Base-by-base conservation (phyloP, 805 yeast genomes). In the Candida adriatica region DNA sequence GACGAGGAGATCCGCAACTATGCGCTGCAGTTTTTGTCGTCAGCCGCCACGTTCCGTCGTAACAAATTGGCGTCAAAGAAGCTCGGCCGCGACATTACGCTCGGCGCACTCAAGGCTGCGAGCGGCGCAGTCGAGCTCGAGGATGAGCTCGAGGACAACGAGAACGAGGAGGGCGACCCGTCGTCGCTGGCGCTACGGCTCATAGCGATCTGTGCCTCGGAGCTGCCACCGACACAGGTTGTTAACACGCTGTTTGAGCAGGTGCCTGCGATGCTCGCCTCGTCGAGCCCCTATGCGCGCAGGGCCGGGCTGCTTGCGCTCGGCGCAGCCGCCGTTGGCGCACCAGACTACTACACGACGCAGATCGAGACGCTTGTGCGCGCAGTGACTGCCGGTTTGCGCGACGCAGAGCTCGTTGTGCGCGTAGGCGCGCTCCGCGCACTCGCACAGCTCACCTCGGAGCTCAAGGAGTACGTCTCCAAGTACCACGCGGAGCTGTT, bases 161-260 rank as follows among this genome's bases (percentile, higher is more conserved):
- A 87, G 58, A 87, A 85, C 53, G 96, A 87, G 62, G 97, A 90
- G 60, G 81, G 76, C 50, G 71, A 78, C 34, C 94, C 95, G 35
- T 60, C 77, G 26, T 58, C 80, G 30, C 69, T 86, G 43, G 95
- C 94, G 11, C 68, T 87, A 48, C 75, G 95, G 61, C 64, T 90
- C 37, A 58, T 92, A 33, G 82, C 85, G 32, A 73, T 74, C 51
- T 75, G 90, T 44, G 74, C 97, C 13, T 65, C 79, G 27, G 87
- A 80, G 51, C 68, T 92, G 49, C 96, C 99, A 33, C 95, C 97
- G 30, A 73, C 86, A 26, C 98, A 92, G 59, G 94, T 84, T 35
- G 77, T 88, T 43, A 71, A 68, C 42, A 90, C 95, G 26, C 68
- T 90, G 41, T 67, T 86, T 39, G 83, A 76, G 43, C 72, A 70